Conservation (phyloP, 2,329 filamentous ascomycete genomes). For the Pseudocercospora musae region DNA sequence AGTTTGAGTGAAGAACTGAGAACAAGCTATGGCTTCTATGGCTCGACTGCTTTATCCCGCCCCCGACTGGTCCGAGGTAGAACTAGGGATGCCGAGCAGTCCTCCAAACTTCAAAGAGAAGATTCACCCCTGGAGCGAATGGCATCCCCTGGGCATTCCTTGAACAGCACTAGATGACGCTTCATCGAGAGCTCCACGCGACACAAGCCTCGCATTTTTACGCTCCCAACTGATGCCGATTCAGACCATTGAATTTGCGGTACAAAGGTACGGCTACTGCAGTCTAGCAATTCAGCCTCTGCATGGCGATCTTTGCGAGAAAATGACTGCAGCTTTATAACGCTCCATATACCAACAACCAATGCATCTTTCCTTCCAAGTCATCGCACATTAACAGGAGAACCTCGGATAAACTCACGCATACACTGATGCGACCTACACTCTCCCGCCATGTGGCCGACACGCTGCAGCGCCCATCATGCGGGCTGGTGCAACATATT, state of each 20-base stretch:
- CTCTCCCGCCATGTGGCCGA: not conserved
- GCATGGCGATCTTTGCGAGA: not conserved
- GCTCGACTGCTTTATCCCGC: too few species aligned
- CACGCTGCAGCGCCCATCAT: conserved; percentile 3
- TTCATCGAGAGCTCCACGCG: not conserved
- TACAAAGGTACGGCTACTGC: not conserved
- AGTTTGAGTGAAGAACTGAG: conserved; percentile 13
- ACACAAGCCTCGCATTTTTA: not conserved
- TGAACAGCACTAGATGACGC: too few species aligned
- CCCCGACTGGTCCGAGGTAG: too few species aligned
- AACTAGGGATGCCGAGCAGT: not conserved
- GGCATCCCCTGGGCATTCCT: not conserved
- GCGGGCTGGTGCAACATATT: not conserved
- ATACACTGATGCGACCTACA: not conserved
- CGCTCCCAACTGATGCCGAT: not conserved
- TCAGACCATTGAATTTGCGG: not conserved
- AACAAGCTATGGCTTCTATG: not conserved
- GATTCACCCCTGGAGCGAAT: not conserved
- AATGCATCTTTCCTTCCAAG: not conserved
- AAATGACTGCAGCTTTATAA: not conserved
- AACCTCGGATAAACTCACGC: not conserved
- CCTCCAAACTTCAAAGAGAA: not conserved
- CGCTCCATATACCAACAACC: not conserved
- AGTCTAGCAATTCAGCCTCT: not conserved
- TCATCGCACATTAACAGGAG: not conserved